These are phyloP conservation scores for Trichoderma atrobrunneum DNA, from an alignment of 2,329 filamentous ascomycete species.

Conservation along the genomic window DNA sequence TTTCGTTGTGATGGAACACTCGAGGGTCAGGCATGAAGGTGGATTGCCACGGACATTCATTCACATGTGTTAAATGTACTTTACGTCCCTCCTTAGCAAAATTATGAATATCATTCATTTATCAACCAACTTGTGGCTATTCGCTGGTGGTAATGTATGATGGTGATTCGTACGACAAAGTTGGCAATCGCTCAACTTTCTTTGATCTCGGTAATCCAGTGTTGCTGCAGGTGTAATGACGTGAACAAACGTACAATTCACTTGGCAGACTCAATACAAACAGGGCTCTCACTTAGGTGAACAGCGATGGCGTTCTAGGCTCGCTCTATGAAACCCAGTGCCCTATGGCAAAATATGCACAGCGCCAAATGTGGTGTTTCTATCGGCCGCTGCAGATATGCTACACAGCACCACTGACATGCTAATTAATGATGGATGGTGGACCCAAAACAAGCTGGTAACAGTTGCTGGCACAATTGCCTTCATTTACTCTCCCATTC, in stretches of 20 bases:
- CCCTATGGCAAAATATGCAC: background rate
- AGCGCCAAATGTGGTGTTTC: background rate
- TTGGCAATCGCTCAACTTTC: background rate
- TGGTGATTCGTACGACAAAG: background rate
- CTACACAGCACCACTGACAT: background rate
- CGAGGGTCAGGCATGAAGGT: background rate
- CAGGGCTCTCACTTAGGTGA: background rate
- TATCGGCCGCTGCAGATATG: background rate
- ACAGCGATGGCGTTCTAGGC: background rate
- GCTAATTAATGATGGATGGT: background rate
- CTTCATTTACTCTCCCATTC: background rate
- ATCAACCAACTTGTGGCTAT: accelerated
- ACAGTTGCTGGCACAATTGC: background rate
- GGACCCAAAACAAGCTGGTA: background rate
- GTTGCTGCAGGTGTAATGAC: accelerated
- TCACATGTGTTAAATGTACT: background rate
- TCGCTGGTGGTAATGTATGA: accelerated
- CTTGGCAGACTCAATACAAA: too few relatives aligned
- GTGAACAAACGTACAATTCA: too few relatives aligned
- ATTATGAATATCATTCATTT: background rate
- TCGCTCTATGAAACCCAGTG: background rate
- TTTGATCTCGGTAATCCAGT: background rate
- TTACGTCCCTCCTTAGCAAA: background rate
- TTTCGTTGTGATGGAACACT: background rate
- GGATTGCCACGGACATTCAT: background rate